These are phyloP conservation scores for Ettlia oleoabundans DNA, from an alignment of 139 green algal genomes.

Conservation along the genomic window DNA sequence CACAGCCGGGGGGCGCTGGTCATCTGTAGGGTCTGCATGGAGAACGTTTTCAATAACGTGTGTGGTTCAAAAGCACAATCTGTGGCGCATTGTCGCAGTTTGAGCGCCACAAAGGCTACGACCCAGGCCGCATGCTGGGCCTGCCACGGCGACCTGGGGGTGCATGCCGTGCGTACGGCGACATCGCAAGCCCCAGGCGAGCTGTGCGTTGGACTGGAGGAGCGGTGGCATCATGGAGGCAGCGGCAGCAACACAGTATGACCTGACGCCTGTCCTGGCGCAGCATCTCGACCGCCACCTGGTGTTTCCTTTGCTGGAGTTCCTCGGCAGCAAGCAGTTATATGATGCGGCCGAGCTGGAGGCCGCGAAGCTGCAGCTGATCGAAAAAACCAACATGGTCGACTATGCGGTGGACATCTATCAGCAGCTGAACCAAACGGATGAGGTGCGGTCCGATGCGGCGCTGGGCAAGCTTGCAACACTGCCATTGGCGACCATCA, in stretches of 20 bases:
- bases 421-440: conserved; percentile 81
- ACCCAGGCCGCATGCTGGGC: no score
- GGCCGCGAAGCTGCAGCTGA: conserved; percentile 93
- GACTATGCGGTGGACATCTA: conserved; percentile 98
- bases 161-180: no score
- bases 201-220: neutral
- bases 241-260: conserved; percentile 48
- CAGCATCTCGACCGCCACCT: conserved; percentile 91
- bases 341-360: conserved; percentile 92
- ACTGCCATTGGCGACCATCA: neutral
- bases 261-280: conserved; percentile 70
- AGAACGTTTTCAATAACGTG: neutral
- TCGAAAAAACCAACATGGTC: conserved; percentile 99
- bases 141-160: no score
- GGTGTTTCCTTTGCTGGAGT: conserved; percentile 97
- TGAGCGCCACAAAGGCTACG: no score
- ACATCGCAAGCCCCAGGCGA: no score
- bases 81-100: neutral
- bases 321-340: conserved; percentile 75
- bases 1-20: neutral
- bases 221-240: neutral
- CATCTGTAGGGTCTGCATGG: neutral
- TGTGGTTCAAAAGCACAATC: neutral
- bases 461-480: neutral
- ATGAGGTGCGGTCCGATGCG: conserved; percentile 51